phyloP scores from a whole-genome alignment of 345 rosid species.

The Sisymbrium altissimum region DNA sequence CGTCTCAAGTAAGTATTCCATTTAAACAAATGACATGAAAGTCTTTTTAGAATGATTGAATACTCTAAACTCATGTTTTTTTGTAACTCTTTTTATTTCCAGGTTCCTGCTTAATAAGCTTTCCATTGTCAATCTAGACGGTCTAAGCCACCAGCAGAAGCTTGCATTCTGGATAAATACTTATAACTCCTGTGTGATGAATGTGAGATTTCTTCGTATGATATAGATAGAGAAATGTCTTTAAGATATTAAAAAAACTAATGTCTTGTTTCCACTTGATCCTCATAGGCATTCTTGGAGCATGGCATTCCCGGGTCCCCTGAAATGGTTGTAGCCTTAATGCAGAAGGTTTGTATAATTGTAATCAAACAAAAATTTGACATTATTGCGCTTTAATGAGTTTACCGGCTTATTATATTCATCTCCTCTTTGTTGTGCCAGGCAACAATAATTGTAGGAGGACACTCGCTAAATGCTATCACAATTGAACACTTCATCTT shows the following conservation, averaged over 20 bases:
- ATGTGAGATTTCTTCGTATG: slow-evolving; percentile 46
- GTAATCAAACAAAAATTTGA: not conserved
- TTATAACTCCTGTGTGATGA: slow-evolving; percentile 81
- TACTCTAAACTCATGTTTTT: slow-evolving; percentile 13
- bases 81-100: slow-evolving; percentile 13
- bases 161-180: slow-evolving; percentile 96
- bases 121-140: slow-evolving; percentile 54
- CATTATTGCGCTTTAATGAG: not conserved
- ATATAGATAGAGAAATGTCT: not conserved
- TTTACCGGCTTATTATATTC: not conserved
- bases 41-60: not conserved
- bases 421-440: slow-evolving; percentile 34
- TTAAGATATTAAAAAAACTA: not conserved
- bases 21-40: not conserved
- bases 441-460: slow-evolving; percentile 80
- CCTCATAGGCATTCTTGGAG: slow-evolving; percentile 68
- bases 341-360: slow-evolving; percentile 78
- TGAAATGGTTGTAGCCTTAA: slow-evolving; percentile 72
- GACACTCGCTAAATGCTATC: slow-evolving; percentile 67
- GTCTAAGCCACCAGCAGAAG: slow-evolving; percentile 85
- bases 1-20: slow-evolving; percentile 61
- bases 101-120: slow-evolving; percentile 79
- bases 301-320: slow-evolving; percentile 75
- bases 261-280: not conserved
- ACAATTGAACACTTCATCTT: slow-evolving; percentile 89